Evolutionary conservation across 768 basidiomycete species (phyloP).

Genomic region (Serendipita vermifera): DNA sequence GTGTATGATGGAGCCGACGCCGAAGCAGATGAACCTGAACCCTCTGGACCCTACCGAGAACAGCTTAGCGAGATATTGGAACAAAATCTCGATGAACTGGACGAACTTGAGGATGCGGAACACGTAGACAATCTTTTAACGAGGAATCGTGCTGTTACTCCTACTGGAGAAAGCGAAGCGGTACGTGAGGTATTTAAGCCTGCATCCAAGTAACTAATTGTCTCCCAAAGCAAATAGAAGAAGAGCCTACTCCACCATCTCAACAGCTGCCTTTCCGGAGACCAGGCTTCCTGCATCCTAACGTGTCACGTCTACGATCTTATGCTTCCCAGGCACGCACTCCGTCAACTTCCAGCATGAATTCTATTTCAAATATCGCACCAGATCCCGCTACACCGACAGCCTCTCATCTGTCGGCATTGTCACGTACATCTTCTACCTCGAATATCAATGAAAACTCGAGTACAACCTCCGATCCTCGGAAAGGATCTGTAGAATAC

Average conservation of each 20-base stretch:
- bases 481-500: constrained; percentile 13
- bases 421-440: constrained; percentile 56
- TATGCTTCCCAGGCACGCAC: constrained; percentile 34
- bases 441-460: constrained; percentile 33
- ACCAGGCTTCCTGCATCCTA: constrained; percentile 21
- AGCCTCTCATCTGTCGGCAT: constrained; percentile 52
- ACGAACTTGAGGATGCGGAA: constrained; percentile 10
- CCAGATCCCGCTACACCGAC: constrained; percentile 38
- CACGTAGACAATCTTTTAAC: constrained; percentile 11
- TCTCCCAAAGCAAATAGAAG: neutral
- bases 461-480: constrained; percentile 19
- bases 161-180: constrained; percentile 16
- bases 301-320: constrained; percentile 38
- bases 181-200: constrained; percentile 1
- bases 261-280: constrained; percentile 15
- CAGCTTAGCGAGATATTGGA: constrained; percentile 60
- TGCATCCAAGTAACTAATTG: constrained; percentile 6
- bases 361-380: constrained; percentile 32
- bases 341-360: constrained; percentile 22
- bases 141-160: constrained; percentile 25
- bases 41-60: constrained; percentile 43
- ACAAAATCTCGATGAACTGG: constrained; percentile 11
- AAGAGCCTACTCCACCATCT: constrained; percentile 14
- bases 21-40: constrained; percentile 25
- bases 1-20: constrained; percentile 63